Base-by-base conservation (phyloP, 2,329 filamentous ascomycete genomes). In the Eutypella sp. region DNA sequence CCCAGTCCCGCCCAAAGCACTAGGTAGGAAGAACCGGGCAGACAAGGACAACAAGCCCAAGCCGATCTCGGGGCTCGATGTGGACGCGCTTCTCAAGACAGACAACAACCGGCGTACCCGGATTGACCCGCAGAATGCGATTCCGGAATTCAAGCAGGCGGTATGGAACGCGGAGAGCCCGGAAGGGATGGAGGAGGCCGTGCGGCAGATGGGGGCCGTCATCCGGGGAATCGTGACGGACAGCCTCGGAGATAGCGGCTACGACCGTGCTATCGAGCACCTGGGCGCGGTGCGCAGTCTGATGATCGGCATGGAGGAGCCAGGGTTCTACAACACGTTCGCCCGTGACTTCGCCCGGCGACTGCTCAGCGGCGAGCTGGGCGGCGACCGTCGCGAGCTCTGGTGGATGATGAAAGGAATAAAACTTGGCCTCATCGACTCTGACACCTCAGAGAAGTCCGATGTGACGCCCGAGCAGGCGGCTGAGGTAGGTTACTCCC, bases 71-170 rank as follows among this genome's bases (percentile, higher is more conserved):
- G 91, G 91, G 18, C 82, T 99, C 34, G 87, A 97, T 57, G 78
- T 97, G 33, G 86, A 91, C 48, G 82, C 82, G 4, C 79, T 97
- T 2, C 81, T 97, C 44, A 57, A 47, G 43, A 57, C 62, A 4
- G 55, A 57, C 38, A 57, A 61, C 40, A 62, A 58, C 48, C 60
- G 61, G 41, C 59, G 50, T 6, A 64, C n/a, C n/a, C n/a, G 59
- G 47, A 73, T 82, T 19, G 72, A 73, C 2, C 63, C 78, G 0
- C 76, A 85, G 9, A 97, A 97, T 52, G 82, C 91, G 1, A 82
- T 97, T 5, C 90, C 93, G 0, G 88, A 92, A 48, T 96, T 96
- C 78, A 95, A 91, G 62, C 89, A 89, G 63, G 77, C 84, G 3
- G 73, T 97, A 15, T 73, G 73, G 1, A 68, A 70, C 2, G 75